These are phyloP conservation scores for Paralagenidium karlingii DNA, from an alignment of 352 stramenopile genomes.

Conservation along the genomic window DNA sequence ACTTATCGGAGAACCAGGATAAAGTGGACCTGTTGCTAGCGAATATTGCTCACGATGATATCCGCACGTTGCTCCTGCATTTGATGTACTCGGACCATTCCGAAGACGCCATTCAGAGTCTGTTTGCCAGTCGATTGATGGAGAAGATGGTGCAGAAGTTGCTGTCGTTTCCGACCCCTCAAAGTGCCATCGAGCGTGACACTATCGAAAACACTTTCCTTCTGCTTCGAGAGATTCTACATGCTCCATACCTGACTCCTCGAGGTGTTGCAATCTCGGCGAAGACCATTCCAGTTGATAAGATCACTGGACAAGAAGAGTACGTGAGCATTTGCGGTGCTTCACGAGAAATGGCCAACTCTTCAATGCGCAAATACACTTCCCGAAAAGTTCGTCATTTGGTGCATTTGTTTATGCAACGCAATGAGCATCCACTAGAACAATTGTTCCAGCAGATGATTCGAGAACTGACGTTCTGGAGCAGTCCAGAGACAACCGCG, in stretches of 20 bases:
- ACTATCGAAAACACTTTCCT: conserved; percentile 75
- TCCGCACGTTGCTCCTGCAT: conserved; percentile 60
- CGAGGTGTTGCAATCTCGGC: conserved; percentile 76
- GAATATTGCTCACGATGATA: conserved; percentile 74
- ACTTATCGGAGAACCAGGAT: conserved; percentile 31
- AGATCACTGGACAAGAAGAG: conserved; percentile 74
- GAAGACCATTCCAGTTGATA: conserved; percentile 76
- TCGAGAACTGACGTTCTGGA: conserved; percentile 76
- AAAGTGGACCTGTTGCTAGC: conserved; percentile 63
- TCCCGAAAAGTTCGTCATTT: conserved; percentile 73
- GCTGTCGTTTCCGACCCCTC: conserved; percentile 53
- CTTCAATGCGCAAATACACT: conserved; percentile 73
- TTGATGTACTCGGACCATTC: conserved; percentile 79
- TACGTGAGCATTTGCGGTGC: conserved; percentile 80
- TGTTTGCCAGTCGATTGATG: conserved; percentile 62
- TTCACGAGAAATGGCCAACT: conserved; percentile 73
- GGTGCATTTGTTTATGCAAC: conserved; percentile 74
- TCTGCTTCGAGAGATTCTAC: conserved; percentile 66
- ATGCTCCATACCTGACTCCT: conserved; percentile 70
- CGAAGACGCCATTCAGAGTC: conserved; percentile 46
- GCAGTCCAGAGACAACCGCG: conserved; percentile 21
- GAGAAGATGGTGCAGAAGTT: conserved; percentile 69
- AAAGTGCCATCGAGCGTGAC: conserved; percentile 58
- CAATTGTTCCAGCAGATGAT: conserved; percentile 74
- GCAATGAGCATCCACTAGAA: conserved; percentile 52